Evolutionary conservation across 192 early-diverging fungal genomes (phyloP).

Genomic region (Backusella macrospora): DNA sequence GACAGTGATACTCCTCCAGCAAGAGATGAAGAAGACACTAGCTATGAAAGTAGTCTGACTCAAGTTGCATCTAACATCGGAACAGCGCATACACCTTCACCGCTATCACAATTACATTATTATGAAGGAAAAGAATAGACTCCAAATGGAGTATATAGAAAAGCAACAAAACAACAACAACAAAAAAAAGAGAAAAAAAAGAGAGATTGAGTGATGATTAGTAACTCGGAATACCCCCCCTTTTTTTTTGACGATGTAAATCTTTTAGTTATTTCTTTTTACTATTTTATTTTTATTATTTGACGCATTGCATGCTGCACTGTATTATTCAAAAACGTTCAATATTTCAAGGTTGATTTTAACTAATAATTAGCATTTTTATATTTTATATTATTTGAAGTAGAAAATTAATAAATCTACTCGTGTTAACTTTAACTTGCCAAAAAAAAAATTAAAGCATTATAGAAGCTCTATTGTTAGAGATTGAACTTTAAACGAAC

Average conservation of each 20-base stretch:
- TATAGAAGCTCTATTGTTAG: neutral
- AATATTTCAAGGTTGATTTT: neutral
- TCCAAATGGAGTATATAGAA: neutral
- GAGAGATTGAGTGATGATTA: neutral
- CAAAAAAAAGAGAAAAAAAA: neutral
- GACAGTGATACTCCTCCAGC: neutral
- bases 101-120: slow-evolving; percentile 5
- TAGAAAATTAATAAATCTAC: neutral
- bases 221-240: neutral
- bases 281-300: slow-evolving; percentile 1
- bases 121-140: neutral
- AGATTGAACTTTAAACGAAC: too few species aligned
- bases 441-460: neutral
- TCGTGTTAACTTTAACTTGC: slow-evolving; percentile 6
- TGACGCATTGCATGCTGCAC: neutral
- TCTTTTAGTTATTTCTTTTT: neutral
- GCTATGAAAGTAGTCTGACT: slow-evolving; percentile 8
- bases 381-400: neutral
- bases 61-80: slow-evolving; percentile 12
- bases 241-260: slow-evolving; percentile 4
- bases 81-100: slow-evolving; percentile 5
- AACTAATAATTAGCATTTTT: neutral
- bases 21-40: slow-evolving; percentile 15
- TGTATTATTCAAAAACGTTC: neutral
- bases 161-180: neutral